phyloP scores from a whole-genome alignment of 495 filamentous ascomycete species.

The Xylaria curta region DNA sequence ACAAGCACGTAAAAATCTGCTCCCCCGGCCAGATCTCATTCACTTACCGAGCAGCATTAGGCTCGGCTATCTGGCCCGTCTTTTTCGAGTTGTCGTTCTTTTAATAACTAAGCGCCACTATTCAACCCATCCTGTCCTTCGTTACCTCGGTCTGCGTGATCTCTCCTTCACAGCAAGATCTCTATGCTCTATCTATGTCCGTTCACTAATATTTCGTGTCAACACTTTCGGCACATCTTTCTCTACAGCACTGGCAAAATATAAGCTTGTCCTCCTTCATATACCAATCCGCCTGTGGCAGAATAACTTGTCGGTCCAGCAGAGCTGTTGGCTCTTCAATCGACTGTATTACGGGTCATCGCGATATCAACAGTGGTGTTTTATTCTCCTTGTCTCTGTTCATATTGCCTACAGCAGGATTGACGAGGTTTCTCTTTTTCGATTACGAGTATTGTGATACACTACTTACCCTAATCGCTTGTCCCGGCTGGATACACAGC shows the following conservation, averaged over 20 bases:
- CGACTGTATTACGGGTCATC: constrained; percentile 7
- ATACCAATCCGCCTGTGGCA: background rate
- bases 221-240: background rate
- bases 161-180: constrained; percentile 12
- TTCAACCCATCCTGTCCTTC: background rate
- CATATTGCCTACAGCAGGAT: background rate
- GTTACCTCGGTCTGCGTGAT: background rate
- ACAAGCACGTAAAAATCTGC: constrained; percentile 13
- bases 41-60: background rate
- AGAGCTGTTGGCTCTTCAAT: background rate
- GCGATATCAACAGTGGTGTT: background rate
- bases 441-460: constrained; percentile 30
- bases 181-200: background rate
- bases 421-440: constrained; percentile 15
- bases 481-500: constrained; percentile 21
- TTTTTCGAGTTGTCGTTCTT: constrained; percentile 9
- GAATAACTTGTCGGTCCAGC: background rate
- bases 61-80: background rate
- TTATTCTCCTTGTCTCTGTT: background rate
- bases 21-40: constrained; percentile 16
- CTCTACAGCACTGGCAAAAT: background rate
- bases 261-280: background rate
- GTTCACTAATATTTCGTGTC: background rate
- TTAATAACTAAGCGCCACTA: background rate
- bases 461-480: background rate